Evolutionary conservation across 139 green algal species (phyloP).

Genomic region (Coccomyxa sp.): DNA sequence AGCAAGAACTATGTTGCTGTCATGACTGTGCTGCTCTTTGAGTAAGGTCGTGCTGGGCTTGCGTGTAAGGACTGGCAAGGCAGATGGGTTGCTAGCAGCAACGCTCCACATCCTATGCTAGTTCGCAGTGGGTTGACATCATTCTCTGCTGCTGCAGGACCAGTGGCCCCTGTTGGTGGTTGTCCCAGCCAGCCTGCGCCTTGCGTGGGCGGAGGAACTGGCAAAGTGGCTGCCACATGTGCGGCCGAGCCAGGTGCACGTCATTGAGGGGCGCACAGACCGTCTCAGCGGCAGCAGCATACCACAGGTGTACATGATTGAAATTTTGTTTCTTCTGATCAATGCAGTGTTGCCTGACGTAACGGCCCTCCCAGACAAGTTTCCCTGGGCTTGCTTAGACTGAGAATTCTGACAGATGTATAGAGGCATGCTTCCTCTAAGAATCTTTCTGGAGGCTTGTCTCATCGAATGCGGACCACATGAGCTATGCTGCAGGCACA

Average conservation of each 20-base stretch:
- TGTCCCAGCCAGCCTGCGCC: slow-evolving; percentile 78
- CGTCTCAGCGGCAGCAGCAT: slow-evolving; percentile 15
- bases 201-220: slow-evolving; percentile 93
- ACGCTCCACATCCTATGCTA: no score
- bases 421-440: no score
- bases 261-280: slow-evolving; percentile 68
- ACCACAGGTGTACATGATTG: not conserved
- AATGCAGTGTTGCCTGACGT: not conserved
- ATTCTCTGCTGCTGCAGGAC: slow-evolving; percentile 51
- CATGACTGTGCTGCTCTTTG: not conserved
- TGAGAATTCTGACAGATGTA: no score
- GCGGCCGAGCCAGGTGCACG: slow-evolving; percentile 56
- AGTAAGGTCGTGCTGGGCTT: not conserved
- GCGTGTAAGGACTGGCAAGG: no score
- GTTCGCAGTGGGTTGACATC: no score
- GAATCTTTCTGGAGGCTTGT: no score
- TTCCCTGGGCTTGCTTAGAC: not conserved
- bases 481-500: no score
- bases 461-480: no score
- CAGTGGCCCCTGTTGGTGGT: slow-evolving; percentile 92
- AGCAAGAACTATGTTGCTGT: not conserved
- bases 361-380: not conserved
- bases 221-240: slow-evolving; percentile 90
- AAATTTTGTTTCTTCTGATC: not conserved
- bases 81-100: no score